Percentiles rank a stretch among this genome's conserved stretches.
These are phyloP conservation scores for Cucumis sativus DNA, from an alignment of 306 rosid genomes.

Conservation along the genomic window DNA sequence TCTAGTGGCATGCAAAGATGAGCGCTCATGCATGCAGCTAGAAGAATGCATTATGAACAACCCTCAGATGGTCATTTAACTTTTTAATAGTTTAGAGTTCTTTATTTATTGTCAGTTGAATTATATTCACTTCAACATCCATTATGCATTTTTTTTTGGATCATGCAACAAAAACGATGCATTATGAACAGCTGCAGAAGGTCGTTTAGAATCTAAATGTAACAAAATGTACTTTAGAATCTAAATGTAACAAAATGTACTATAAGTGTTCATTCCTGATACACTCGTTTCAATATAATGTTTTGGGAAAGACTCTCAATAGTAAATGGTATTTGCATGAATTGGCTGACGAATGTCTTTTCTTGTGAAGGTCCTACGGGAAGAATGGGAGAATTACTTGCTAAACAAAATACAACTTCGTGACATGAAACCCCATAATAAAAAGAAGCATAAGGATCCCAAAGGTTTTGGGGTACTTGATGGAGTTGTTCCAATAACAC, in stretches of 20 bases:
- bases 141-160: not conserved
- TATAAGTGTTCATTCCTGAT: not conserved
- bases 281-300: not conserved
- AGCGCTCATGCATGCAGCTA: constrained; percentile 84
- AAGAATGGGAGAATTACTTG: constrained; percentile 89
- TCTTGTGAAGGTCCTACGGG: constrained; percentile 55
- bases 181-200: too few species aligned
- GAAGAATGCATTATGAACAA: constrained; percentile 57
- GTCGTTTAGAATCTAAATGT: not conserved
- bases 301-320: not conserved
- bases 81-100: not conserved
- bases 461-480: constrained; percentile 97
- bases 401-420: constrained; percentile 75
- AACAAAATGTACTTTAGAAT: not conserved
- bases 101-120: not conserved
- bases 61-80: constrained; percentile 46
- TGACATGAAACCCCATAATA: constrained; percentile 43
- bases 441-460: constrained; percentile 73
- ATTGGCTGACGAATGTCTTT: constrained; percentile 4
- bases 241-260: not conserved
- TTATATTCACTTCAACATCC: constrained; percentile 3
- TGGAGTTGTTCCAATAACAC: constrained; percentile 63
- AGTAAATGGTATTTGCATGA: not conserved
- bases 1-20: constrained; percentile 92
- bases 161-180: not conserved